A percentile compares a stretch with the other conserved stretches of the same genome.
These are phyloP conservation scores for Solanum dulcamara DNA, from an alignment of 257 asterid species.

Conservation along the genomic window DNA sequence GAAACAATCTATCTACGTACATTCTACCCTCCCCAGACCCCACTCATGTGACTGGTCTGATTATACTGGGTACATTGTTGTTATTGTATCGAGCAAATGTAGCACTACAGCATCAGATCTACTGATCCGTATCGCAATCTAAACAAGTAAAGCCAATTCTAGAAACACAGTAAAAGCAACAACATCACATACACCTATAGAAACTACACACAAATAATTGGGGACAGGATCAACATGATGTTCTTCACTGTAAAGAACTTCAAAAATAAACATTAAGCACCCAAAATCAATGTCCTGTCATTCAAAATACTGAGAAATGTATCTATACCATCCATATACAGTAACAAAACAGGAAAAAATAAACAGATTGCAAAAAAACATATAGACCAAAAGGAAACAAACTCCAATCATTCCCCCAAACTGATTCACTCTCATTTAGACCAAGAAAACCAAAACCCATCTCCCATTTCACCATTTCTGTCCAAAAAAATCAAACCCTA, in stretches of 20 bases:
- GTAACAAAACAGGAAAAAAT: not conserved
- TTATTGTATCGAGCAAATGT: not conserved
- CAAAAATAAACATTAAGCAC: not conserved
- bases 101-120: constrained; percentile 1
- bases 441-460: constrained; percentile 11
- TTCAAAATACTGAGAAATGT: not conserved
- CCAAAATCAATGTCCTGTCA: not conserved
- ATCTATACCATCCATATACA: not conserved
- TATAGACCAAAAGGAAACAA: not conserved
- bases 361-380: constrained; percentile 6
- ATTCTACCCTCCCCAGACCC: not conserved
- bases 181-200: not conserved
- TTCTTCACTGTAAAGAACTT: not conserved
- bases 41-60: not conserved
- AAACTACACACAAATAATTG: not conserved
- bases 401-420: not conserved
- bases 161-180: constrained; percentile 1
- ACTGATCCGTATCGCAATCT: not conserved
- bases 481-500: not conserved
- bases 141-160: not conserved
- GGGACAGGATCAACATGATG: not conserved
- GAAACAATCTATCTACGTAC: not conserved
- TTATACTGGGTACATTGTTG: not conserved
- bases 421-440: constrained; percentile 3
- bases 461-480: constrained; percentile 8